Evolutionary conservation across 2,329 filamentous ascomycete species (phyloP), one percentile per base, ranked within the genome.

Genomic region (Clonostachys byssicola): DNA sequence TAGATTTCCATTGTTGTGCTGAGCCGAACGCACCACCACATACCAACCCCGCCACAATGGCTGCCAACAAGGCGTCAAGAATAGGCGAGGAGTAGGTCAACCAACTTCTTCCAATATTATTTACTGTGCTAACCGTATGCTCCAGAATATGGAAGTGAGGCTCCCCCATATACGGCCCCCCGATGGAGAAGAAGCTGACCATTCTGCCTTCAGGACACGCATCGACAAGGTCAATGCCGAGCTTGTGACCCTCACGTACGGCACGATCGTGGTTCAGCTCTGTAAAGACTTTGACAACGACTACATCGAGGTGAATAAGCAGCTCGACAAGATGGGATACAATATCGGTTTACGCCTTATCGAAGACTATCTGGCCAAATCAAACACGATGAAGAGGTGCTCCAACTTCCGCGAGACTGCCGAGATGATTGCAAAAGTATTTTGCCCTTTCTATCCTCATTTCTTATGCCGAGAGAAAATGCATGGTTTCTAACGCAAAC

Each of bases 161-260:
- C 12, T 8, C 36, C 12, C 14, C 18, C 8, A 40, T 16, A 36
- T 16, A 12, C n/a, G 43, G n/a, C 3, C 36, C 36, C 12, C 23
- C 23, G 4, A 10, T 10, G 23, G 23, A 9, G 23, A 30, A 9
- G 23, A 18, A 39, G 36, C 14, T 18, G 7, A 39, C 14, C 17
- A 39, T n/a, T 34, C 43, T 33, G 14, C 20, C 4, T 14, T 42
- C 65, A 97, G 92, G 73, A 95, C 89, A 50, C 87, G 91, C 61
- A 87, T 96, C 61, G 92, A 97, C 71, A 97, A 97, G 71, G 91
- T 97, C 73, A 96, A 96, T 70, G 90, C 94, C 54, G 94, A 99
- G 74, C 81, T 99, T 51, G 92, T 99, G 45, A 96, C 92, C 42
- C 80, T 99, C 60, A 99, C 94, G 34, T 99, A 99, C 67, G 94